phyloP scores from a whole-genome alignment of 176 grass and related monocot species.

The sorghum (Sorghum bicolor) region Sorghum_bicolor_NCBIv3 NC_012873.2:66938001-66938500 shows the following conservation, averaged over 20 bases:
- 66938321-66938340: neutral
- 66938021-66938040: slow-evolving; percentile 32
- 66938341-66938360: neutral
- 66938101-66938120: neutral
- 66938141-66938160: neutral
- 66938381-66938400: neutral
- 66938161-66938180: slow-evolving; percentile 1
- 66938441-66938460: neutral
- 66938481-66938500: neutral
- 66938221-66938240: neutral
- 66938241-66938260: slow-evolving; percentile 18
- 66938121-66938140: neutral
- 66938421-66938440: slow-evolving; percentile 8
- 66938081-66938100: slow-evolving; percentile 13
- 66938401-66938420: slow-evolving; percentile 14
- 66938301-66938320: neutral
- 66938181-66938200: slow-evolving; percentile 4
- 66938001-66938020: slow-evolving; percentile 69
- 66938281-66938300: neutral
- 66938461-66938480: slow-evolving; percentile 17
- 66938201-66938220: slow-evolving; percentile 1
- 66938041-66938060: slow-evolving; percentile 18
- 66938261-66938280: neutral
- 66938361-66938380: slow-evolving; percentile 1
- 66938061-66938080: neutral